Conservation (phyloP, 306 rosid genomes). For the Alnus glutinosa region DNA sequence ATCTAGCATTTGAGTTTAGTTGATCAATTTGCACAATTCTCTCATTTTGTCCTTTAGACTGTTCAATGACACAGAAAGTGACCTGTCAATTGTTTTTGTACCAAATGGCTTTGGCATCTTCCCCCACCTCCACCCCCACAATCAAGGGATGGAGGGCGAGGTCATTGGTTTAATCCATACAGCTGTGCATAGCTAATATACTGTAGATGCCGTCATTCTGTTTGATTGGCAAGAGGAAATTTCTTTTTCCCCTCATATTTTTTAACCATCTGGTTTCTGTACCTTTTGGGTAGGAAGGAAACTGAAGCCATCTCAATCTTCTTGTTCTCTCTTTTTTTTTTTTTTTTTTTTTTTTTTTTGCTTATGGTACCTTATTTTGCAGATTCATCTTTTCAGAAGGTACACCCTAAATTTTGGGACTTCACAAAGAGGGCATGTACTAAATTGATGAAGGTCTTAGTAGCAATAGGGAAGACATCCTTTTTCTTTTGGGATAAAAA, state of each 20-base stretch:
- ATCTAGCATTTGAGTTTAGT: not conserved
- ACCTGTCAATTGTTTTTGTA: not conserved
- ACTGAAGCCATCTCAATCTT: slow-evolving; percentile 14
- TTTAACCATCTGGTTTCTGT: not conserved
- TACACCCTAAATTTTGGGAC: slow-evolving; percentile 74
- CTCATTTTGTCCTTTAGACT: too few species aligned
- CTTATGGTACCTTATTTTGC: slow-evolving; percentile 38
- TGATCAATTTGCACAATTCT: not conserved
- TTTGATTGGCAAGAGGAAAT: slow-evolving; percentile 9
- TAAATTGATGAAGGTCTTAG: slow-evolving; percentile 86
- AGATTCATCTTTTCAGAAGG: slow-evolving; percentile 83
- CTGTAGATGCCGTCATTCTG: slow-evolving; percentile 15
- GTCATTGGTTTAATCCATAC: not conserved
- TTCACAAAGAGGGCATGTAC: slow-evolving; percentile 77
- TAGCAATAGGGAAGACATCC: slow-evolving; percentile 91
- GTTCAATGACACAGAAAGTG: too few species aligned
- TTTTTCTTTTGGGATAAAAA: slow-evolving; percentile 78
- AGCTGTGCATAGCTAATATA: not conserved
- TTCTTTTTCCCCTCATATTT: not conserved
- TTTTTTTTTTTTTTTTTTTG: not conserved
- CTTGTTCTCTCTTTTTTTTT: not conserved
- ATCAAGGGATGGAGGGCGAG: not conserved
- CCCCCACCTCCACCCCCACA: not conserved
- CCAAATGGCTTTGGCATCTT: not conserved
- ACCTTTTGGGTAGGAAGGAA: slow-evolving; percentile 8